Conservation (phyloP, 2,329 filamentous ascomycete species). For the Aulographum hederae region DNA sequence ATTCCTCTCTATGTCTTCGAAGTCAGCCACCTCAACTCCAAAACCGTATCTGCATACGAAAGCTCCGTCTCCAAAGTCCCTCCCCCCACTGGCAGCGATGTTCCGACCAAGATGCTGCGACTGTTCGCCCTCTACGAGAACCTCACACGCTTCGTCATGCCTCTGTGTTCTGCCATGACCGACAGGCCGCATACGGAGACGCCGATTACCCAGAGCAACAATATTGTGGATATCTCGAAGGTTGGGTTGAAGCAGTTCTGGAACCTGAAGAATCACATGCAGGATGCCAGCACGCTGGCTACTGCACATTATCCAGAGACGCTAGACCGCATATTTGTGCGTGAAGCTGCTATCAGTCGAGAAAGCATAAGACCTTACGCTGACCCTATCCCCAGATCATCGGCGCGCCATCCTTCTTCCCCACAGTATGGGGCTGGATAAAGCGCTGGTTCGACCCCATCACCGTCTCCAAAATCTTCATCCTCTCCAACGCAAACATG, state of each 20-base stretch:
- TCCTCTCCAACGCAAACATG: conserved; percentile 57
- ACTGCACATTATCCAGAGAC: conserved; percentile 94
- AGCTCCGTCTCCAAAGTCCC: conserved; percentile 39
- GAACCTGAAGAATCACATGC: conserved; percentile 83
- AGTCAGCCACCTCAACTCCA: conserved; percentile 64
- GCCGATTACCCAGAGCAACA: conserved; percentile 84
- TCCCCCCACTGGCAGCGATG: conserved; percentile 44
- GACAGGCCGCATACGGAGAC: conserved; percentile 56
- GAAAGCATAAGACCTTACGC: neutral
- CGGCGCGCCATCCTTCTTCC: conserved; percentile 78
- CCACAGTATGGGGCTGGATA: conserved; percentile 86
- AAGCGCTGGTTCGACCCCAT: conserved; percentile 86
- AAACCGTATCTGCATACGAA: conserved; percentile 65
- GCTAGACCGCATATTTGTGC: conserved; percentile 58
- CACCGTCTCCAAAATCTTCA: conserved; percentile 84
- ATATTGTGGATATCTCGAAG: conserved; percentile 82
- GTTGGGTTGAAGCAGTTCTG: conserved; percentile 89
- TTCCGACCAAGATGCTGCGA: conserved; percentile 58
- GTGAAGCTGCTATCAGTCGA: too few relatives aligned
- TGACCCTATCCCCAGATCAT: conserved; percentile 40
- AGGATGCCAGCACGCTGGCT: conserved; percentile 71
- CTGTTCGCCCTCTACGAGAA: conserved; percentile 92
- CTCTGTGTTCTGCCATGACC: conserved; percentile 58
- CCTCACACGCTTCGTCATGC: conserved; percentile 70
- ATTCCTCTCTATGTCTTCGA: conserved; percentile 88